A percentile compares a stretch with the other conserved stretches of the same genome.
These are phyloP conservation scores for Parathielavia hyrcaniae DNA, from an alignment of 495 filamentous ascomycete species.

Conservation along the genomic window DNA sequence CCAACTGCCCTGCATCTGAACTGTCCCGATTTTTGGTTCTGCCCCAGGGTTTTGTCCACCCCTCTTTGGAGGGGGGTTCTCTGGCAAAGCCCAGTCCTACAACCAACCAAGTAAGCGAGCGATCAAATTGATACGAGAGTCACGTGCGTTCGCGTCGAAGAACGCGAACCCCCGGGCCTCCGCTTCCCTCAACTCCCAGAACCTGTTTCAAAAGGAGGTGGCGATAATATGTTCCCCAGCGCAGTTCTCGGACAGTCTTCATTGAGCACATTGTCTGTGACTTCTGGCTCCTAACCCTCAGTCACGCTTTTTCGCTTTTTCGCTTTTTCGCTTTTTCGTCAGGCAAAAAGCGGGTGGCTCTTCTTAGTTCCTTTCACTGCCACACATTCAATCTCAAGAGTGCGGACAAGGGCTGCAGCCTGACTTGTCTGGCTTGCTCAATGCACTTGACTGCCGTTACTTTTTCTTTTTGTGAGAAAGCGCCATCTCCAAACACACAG, in stretches of 20 bases:
- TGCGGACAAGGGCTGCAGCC: not conserved
- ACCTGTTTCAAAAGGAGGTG: constrained; percentile 11
- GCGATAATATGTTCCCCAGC: not conserved
- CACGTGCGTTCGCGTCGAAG: constrained; percentile 28
- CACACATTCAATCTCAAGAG: not conserved
- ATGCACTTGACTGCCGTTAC: not conserved
- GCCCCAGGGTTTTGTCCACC: too few species aligned
- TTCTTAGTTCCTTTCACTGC: not conserved
- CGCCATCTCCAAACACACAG: not conserved
- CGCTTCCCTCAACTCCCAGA: constrained; percentile 1
- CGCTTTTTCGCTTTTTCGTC: not conserved
- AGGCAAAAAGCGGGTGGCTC: not conserved
- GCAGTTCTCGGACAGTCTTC: not conserved
- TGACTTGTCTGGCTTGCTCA: not conserved
- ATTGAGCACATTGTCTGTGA: not conserved
- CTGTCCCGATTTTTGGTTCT: too few species aligned
- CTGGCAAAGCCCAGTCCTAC: too few species aligned
- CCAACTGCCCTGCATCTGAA: too few species aligned
- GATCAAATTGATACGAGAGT: constrained; percentile 15
- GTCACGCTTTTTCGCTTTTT: not conserved
- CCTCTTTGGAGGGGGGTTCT: too few species aligned
- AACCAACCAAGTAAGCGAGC: constrained; percentile 15
- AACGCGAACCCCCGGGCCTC: constrained; percentile 17
- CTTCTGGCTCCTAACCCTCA: not conserved
- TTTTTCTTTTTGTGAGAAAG: constrained; percentile 3